A percentile compares a stretch with the other conserved stretches of the same genome.
Conservation (phyloP, 2,329 filamentous ascomycete genomes). For the Fusarium sp. region DNA sequence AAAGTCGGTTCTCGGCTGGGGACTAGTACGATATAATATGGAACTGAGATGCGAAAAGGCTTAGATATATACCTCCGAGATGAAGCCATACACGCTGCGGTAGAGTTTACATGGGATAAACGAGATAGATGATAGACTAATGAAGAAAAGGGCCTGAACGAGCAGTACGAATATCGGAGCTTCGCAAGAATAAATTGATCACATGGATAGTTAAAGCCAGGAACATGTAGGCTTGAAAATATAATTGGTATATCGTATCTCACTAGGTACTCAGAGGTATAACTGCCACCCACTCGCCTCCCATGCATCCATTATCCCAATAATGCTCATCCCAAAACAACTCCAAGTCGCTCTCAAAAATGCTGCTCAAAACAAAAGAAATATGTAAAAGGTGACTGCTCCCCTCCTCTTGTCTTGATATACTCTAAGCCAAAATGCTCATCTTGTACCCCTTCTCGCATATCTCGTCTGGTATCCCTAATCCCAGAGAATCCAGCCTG, state of each 20-base stretch:
- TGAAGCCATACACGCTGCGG: not conserved
- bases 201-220: not conserved
- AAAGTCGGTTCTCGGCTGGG: not conserved
- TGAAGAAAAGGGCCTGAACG: not conserved
- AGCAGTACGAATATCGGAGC: not conserved
- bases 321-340: not conserved
- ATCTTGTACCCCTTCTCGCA: not conserved
- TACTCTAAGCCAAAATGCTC: not conserved
- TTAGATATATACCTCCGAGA: not conserved
- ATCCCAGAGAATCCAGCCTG: slow-evolving; percentile 40
- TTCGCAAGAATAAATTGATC: not conserved
- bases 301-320: not conserved
- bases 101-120: not conserved
- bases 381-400: not conserved
- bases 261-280: not conserved
- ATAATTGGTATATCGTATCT: slow-evolving; percentile 4
- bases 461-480: not conserved
- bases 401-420: not conserved
- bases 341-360: not conserved
- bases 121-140: not conserved
- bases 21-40: too few relatives aligned
- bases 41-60: not conserved
- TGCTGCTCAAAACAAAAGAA: not conserved
- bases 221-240: not conserved
- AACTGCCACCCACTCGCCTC: not conserved